Evolutionary conservation across 1,284 basidiomycete genomes (phyloP).

Genomic region (Irpex sp.): DNA sequence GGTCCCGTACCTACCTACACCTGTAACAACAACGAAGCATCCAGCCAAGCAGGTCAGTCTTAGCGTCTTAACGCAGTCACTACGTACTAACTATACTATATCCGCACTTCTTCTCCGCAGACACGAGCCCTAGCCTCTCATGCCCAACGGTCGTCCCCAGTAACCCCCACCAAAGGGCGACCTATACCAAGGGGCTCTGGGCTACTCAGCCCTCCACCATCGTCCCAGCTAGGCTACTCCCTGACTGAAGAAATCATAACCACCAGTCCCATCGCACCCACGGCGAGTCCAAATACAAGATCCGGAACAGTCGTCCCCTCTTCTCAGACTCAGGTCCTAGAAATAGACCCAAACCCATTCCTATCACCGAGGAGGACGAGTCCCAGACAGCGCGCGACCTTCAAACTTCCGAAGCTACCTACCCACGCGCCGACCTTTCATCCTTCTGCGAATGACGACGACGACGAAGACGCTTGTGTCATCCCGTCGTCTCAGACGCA

Average conservation of each 20-base stretch:
- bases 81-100: too few species aligned
- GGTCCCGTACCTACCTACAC: not conserved
- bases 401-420: not conserved
- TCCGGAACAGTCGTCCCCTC: constrained; percentile 2
- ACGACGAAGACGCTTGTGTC: not conserved
- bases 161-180: not conserved
- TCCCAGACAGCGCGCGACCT: not conserved
- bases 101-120: too few species aligned
- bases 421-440: not conserved
- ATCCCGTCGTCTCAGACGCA: constrained; percentile 1
- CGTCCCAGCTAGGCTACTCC: not conserved
- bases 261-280: not conserved
- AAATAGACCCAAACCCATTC: not conserved
- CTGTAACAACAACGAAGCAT: not conserved
- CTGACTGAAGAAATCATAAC: not conserved
- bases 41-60: too few species aligned
- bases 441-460: too few species aligned
- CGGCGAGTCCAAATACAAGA: not conserved
- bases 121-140: not conserved
- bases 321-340: constrained; percentile 3
- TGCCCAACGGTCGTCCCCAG: not conserved
- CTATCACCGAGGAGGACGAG: not conserved
- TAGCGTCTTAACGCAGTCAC: too few species aligned
- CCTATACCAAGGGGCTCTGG: not conserved
- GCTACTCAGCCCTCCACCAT: not conserved